Evolutionary conservation across 2,329 filamentous ascomycete species (phyloP).

Genomic region (Clarireedia sp.): DNA sequence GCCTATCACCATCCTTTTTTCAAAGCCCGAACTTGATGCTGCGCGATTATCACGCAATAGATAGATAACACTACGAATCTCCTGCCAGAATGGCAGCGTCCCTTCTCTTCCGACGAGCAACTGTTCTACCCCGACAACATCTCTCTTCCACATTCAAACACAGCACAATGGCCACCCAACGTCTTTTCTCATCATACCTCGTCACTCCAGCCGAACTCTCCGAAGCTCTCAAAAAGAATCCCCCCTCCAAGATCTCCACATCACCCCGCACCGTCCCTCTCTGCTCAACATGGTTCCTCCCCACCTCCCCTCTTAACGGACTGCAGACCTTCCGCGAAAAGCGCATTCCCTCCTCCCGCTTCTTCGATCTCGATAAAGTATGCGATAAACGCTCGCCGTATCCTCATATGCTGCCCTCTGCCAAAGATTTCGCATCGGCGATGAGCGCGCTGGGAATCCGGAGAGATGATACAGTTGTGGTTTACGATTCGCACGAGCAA

Average conservation of each 20-base stretch:
- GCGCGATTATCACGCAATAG: background rate
- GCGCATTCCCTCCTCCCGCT: conserved; percentile 82
- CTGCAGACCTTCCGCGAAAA: conserved; percentile 71
- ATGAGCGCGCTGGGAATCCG: conserved; percentile 86
- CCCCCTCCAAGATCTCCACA: conserved; percentile 69
- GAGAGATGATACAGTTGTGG: conserved; percentile 80
- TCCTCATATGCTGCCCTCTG: conserved; percentile 88
- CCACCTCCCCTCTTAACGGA: conserved; percentile 80
- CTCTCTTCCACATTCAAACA: background rate
- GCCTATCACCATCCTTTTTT: background rate
- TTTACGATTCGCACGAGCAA: conserved; percentile 86
- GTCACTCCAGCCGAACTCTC: conserved; percentile 77
- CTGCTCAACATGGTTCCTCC: conserved; percentile 93
- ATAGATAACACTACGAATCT: conserved; percentile 6
- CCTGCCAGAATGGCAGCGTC: conserved; percentile 26
- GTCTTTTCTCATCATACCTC: conserved; percentile 50
- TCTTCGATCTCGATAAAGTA: conserved; percentile 92
- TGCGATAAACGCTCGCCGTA: conserved; percentile 84
- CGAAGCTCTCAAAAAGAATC: conserved; percentile 74
- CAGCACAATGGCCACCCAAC: conserved; percentile 1
- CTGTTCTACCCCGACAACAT: conserved; percentile 11
- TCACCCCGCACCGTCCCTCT: conserved; percentile 79
- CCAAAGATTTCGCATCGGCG: conserved; percentile 72
- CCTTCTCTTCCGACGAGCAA: conserved; percentile 16
- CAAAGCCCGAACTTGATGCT: background rate